Evolutionary conservation across 1,139 yeast genomes (phyloP), one percentile per base, ranked within the genome.

Genomic region (Zygoascus hellenicus): DNA sequence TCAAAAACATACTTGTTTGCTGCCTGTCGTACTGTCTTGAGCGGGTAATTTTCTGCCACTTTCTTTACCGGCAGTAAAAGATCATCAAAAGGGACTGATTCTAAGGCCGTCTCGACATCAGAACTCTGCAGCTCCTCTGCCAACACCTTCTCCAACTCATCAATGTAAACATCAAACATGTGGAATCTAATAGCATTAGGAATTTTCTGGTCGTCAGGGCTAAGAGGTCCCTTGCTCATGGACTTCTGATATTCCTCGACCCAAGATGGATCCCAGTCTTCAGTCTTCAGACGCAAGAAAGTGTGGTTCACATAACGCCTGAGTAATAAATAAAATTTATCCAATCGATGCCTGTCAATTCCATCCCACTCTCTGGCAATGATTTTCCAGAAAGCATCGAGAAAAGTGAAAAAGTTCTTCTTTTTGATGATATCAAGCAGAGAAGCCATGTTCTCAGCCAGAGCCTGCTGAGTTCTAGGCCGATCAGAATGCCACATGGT

Each of bases 401-500:
- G 72, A 60, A 89, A 88, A 33, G 71, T 66, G 47, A 70, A 57
- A 58, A 72, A 70, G 61, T 74, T 67, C 37, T 69, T 69, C 28
- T 73, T 70, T 19, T 78, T 70, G 0, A 51, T 50, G 26, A 57
- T 47, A 30, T 46, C 46, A 51, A 75, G 76, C 43, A 92, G 69
- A 43, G 68, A 73, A 0, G 94, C 95, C 53, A 92, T 70, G 44
- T 78, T 80, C 46, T 75, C 78, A 2, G 96, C 95, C 40, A 92
- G 71, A 50, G 82, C 71, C 64, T 89, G 96, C 67, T 92, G 98
- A 28, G 96, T 94, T 56, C 83, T 75, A 29, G 96, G 95, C 59
- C 94, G 78, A 66, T 92, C 98, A 62, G 95, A 79, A 67, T 84
- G 88, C 98, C 98, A 92, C 96, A 92, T 87, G 28, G 81, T 62